Percentiles rank a stretch among this genome's conserved stretches.
These are phyloP conservation scores for Leccinum rimulosum DNA, from an alignment of 768 basidiomycete genomes.

Conservation along the genomic window DNA sequence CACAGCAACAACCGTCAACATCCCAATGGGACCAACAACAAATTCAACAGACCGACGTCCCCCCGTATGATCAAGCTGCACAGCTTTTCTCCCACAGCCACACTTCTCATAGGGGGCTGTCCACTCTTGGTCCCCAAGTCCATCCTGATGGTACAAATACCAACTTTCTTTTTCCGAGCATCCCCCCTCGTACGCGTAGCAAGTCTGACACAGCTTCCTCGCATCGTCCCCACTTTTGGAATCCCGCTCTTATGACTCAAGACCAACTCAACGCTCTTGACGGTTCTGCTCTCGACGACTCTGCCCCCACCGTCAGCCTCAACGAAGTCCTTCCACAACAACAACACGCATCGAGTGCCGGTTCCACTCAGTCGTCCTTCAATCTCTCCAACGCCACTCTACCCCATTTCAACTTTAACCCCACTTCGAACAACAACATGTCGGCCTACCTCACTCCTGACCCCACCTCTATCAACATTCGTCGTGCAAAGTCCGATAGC, in stretches of 20 bases:
- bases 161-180: conserved; percentile 37
- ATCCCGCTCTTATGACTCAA: conserved; percentile 37
- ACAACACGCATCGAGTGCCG: conserved; percentile 25
- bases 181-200: conserved; percentile 48
- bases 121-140: conserved; percentile 31
- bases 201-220: conserved; percentile 54
- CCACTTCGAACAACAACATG: conserved; percentile 34
- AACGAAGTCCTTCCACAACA: conserved; percentile 29
- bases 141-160: conserved; percentile 37
- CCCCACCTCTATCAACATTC: conserved; percentile 34
- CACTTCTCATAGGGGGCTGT: conserved; percentile 36
- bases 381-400: conserved; percentile 24
- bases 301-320: conserved; percentile 29
- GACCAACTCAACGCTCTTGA: conserved; percentile 35
- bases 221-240: conserved; percentile 55
- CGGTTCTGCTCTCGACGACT: conserved; percentile 39
- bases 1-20: conserved; percentile 35
- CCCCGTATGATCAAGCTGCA: conserved; percentile 27
- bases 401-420: conserved; percentile 36
- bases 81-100: conserved; percentile 36
- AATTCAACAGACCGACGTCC: conserved; percentile 34
- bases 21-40: conserved; percentile 36
- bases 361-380: conserved; percentile 28
- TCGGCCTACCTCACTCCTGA: conserved; percentile 39
- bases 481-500: conserved; percentile 50